phyloP scores from a whole-genome alignment of 2,329 filamentous ascomycete species.

The Fusarium tjaetaba region DNA sequence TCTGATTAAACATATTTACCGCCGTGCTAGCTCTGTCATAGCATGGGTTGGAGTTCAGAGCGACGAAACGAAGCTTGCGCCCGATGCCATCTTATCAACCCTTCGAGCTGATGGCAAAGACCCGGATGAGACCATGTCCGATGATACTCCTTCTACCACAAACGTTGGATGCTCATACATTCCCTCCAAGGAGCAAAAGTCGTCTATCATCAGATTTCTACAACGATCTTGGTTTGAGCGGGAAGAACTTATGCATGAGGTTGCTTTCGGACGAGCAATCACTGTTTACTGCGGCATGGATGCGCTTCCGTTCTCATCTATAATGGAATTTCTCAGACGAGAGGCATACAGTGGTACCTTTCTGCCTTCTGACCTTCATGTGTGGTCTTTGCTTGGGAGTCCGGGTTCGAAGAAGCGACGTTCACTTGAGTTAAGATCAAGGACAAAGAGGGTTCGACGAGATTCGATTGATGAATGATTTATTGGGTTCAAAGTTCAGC shows the following conservation, averaged over 20 bases:
- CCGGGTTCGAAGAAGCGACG: neutral
- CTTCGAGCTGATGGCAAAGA: neutral
- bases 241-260: neutral
- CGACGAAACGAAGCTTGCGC: neutral
- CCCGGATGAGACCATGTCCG: neutral
- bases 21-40: neutral
- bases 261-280: neutral
- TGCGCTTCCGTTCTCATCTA: neutral
- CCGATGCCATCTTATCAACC: neutral
- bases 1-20: neutral
- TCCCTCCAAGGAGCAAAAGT: rapidly evolving
- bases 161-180: rapidly evolving
- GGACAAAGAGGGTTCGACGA: neutral
- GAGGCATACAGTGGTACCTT: neutral
- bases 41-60: neutral
- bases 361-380: neutral
- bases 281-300: conserved; percentile 2
- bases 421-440: neutral
- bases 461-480: neutral
- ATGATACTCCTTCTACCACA: neutral
- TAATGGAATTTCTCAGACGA: neutral
- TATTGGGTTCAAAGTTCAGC: neutral
- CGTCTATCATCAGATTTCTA: neutral
- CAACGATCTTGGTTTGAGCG: conserved; percentile 6
- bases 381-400: neutral